Evolutionary conservation across 139 green algal species (phyloP), one percentile per base, ranked within the genome.

Genomic region (Zygnema circumcarinatum): DNA sequence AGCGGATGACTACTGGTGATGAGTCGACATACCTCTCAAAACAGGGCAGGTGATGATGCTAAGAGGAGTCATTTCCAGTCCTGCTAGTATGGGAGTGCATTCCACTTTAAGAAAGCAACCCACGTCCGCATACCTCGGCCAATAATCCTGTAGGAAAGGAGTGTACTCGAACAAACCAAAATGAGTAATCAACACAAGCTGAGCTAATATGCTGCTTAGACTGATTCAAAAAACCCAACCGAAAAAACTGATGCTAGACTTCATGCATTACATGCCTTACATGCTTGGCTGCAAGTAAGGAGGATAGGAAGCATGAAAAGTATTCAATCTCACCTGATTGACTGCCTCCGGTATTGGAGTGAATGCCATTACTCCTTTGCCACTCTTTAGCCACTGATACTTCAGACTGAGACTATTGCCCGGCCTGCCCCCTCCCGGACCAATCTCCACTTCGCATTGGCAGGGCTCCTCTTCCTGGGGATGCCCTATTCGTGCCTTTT

Each of bases 401-500:
- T 39, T 41, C 35, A 78, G 36, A 3, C 35, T 78, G 35, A 78
- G 35, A 16, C 47, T 62, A 16, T 78, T 20, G 11, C 69, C 69
- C 11, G 69, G 69, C 35, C 11, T 41, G 7, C 35, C 35, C 35
- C 35, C 7, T 39, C 16, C 69, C 11, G 69, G 69, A 11, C 3
- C 36, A 41, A 78, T 3, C 16, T 52, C 69, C 35, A 78, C 36
- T 41, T 78, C 36, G 16, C 69, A 78, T 41, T 41, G 35, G 16
- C 69, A 78, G 16, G 69, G 69, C 69, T 78, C 69, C 69, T 78
- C 69, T 41, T 78, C 69, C 69, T 78, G 69, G 69, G 69, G 69
- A 41, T 41, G 35, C 3, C 36, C 36, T 22, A 78, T 78, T 11
- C 16, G 69, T 25, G 69, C 69, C 16, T 39, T 52, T 41, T 20